Percentiles rank a stretch among this genome's conserved stretches.
phyloP scores from a whole-genome alignment of 306 rosid genomes.

The Medicago lupulina region DNA sequence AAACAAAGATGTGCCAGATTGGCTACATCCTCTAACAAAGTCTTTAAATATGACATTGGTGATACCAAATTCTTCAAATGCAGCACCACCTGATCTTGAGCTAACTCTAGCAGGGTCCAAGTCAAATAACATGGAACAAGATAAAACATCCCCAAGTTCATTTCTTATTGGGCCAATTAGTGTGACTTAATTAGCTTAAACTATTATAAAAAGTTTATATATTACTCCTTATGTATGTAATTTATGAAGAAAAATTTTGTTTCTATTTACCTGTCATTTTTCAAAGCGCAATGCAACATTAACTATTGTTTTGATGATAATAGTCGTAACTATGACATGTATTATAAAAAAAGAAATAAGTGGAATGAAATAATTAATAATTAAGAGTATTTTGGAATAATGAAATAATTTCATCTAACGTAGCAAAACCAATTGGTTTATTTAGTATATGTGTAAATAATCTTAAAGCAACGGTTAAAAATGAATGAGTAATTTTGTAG shows the following conservation, averaged over 20 bases:
- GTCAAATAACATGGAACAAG: constrained; percentile 49
- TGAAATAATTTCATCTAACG: too few relatives aligned
- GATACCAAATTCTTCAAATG: constrained; percentile 33
- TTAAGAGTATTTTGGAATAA: too few relatives aligned
- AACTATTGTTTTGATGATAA: too few relatives aligned
- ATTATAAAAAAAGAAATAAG: too few relatives aligned
- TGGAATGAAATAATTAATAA: too few relatives aligned
- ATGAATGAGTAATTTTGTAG: background rate
- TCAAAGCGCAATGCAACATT: background rate
- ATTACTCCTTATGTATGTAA: background rate
- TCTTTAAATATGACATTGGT: constrained; percentile 38
- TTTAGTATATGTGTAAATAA: too few relatives aligned
- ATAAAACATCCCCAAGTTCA: constrained; percentile 43
- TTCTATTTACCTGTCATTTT: background rate
- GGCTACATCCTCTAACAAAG: constrained; percentile 42
- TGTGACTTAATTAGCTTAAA: constrained; percentile 48
- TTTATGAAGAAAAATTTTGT: too few relatives aligned
- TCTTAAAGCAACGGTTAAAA: too few relatives aligned
- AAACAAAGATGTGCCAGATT: constrained; percentile 36
- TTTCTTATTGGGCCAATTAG: constrained; percentile 26
- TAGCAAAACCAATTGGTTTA: too few relatives aligned
- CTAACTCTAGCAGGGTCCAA: constrained; percentile 71
- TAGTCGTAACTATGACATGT: too few relatives aligned
- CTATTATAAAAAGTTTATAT: background rate
- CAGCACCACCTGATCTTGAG: constrained; percentile 57